Conservation (phyloP, 139 green algal genomes). For the Chlorella vulgaris region DNA sequence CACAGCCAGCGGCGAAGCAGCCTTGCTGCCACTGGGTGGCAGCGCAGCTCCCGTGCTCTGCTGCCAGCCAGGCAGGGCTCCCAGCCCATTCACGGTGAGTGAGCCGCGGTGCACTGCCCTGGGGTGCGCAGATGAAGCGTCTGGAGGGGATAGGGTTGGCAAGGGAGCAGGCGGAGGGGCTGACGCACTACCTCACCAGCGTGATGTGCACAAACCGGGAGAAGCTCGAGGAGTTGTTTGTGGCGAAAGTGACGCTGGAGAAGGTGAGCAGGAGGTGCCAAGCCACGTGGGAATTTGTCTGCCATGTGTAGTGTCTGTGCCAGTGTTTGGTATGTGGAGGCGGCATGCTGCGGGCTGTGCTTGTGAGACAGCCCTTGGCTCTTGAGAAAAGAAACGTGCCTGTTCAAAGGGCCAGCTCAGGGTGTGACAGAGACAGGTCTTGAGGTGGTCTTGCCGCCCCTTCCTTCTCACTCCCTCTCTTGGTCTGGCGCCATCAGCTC, state of each 20-base stretch:
- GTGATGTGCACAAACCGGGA: slow-evolving; percentile 72
- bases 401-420: too few species aligned
- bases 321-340: not conserved
- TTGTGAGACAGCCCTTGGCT: too few species aligned
- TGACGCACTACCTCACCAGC: slow-evolving; percentile 73
- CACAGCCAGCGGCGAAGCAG: not conserved
- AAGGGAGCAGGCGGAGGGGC: slow-evolving; percentile 64
- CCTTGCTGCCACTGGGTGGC: not conserved
- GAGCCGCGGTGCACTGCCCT: too few species aligned
- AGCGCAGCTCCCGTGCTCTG: too few species aligned
- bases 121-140: slow-evolving; percentile 51
- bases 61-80: too few species aligned
- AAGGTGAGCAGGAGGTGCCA: slow-evolving; percentile 58
- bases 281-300: not conserved
- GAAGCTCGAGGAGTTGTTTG: slow-evolving; percentile 73
- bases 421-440: too few species aligned
- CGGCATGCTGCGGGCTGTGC: too few species aligned
- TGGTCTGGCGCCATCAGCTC: not conserved
- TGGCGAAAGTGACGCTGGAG: slow-evolving; percentile 70
- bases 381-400: too few species aligned
- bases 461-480: not conserved
- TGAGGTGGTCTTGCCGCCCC: too few species aligned
- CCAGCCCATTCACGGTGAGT: too few species aligned
- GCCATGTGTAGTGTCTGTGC: not conserved
- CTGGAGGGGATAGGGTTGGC: slow-evolving; percentile 59